Evolutionary conservation across 352 stramenopile species (phyloP), one percentile per base, ranked within the genome.

Genomic region (Halophytophthora polymorphica): DNA sequence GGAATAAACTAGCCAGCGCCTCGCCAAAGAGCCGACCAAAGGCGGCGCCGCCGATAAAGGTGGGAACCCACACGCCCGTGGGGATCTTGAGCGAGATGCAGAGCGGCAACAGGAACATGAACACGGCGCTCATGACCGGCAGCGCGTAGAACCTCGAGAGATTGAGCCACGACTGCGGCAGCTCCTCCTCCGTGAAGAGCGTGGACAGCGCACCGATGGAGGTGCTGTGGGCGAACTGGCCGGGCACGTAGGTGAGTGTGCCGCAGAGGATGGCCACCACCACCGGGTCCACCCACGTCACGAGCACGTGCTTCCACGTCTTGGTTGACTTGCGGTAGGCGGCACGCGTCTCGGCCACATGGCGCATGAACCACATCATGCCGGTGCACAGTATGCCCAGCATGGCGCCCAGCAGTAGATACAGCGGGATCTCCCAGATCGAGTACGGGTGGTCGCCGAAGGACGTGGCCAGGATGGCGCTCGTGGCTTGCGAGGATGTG

Each of bases 1-100:
- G 51, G 21, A 66, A 63, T 21, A 90, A 41, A 18, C 25, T 57
- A 23, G 56, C 50, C 8, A 92, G 31, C 0, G 67, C 48, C 57
- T 95, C 84, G 39, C 85, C 87, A 51, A 87, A 91, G 19, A 94
- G 60, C 1, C 87, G 71, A 8, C 87, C 87, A 23, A 94, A 84
- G 7, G 80, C 71, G 37, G 83, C 87, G 18, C 87, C 87, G 3
- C 81, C 73, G n/a, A 90, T 86, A 43, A 96, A 95, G 3, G 81
- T 87, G 15, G 87, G 87, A 5, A 95, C 54, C 72, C 83, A 93
- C 42, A 95, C 83, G 23, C 87, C 86, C 3, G 81, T 90, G 7
- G 87, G 86, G 12, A 96, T 66, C 11, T 74, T 70, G 1, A 96
- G 65, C 6, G 82, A 92, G 48, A 94, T 93, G 40, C 80, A 93